Base-by-base conservation (phyloP, 768 basidiomycete species). In the Coprinopsis strossmayeri region DNA sequence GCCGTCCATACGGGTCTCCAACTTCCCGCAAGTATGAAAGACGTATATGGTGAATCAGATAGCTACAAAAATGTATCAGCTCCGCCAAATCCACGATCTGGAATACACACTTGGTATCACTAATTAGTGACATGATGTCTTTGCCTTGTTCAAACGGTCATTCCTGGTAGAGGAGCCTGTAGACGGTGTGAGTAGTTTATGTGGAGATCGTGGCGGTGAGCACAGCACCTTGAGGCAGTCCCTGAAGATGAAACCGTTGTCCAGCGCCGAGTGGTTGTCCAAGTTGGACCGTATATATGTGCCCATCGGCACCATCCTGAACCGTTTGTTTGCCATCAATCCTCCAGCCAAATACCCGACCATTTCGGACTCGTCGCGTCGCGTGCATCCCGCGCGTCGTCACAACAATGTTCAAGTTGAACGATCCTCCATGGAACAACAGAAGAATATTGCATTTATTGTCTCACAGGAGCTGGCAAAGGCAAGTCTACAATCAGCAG, bases 21-120 rank as follows among this genome's bases (percentile, higher is more conserved):
- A 91, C 81, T 56, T 85, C 81, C 52, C 91, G 86, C n/a, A 97
- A 73, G 61, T 93, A 92, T 11, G 85, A 81, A 23, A 97, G 71
- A 3, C 93, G 84, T 3, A 96, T 71, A 54, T 78, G 81, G 62
- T 96, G 94, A 5, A 94, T 87, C 30, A 95, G 72, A 61, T 83
- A 78, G 53, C 78, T 79, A 51, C 30, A 9, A 45, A 17, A 53
- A 52, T 17, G 50, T 45, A n/a, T 34, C 12, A 34, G 9, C 15
- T 32, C 15, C 30, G 30, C 30, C 30, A 32, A 15, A 32, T 32
- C 35, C 10, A 10, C 20, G 15, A 13, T 18, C 23, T 34, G 4
- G 52, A 35, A 23, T 3, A 9, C 3, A 35, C 28, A 48, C 46
- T 48, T 37, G 25, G 46, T 40, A 40, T 48, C 46, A 21, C 46